Evolutionary conservation across 768 basidiomycete genomes (phyloP).

Genomic region (Tricholoma matsutake): DNA sequence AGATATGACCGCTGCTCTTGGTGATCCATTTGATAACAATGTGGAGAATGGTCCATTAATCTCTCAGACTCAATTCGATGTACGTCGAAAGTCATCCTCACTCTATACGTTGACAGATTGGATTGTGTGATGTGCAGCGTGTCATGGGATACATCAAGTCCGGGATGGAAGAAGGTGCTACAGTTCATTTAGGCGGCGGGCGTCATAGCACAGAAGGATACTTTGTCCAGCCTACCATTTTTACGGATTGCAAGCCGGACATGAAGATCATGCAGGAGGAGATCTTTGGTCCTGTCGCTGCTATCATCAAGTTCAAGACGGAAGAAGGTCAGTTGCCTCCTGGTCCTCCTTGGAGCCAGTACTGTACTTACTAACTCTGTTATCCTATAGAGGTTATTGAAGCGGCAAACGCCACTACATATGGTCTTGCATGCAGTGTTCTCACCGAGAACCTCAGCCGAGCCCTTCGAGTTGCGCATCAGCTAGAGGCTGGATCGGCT

Average conservation of each 20-base stretch:
- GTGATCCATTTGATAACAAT: conserved; percentile 50
- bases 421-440: too few relatives aligned
- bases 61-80: conserved; percentile 55
- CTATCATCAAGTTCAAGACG: conserved; percentile 61
- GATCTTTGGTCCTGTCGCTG: conserved; percentile 70
- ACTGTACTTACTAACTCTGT: neutral
- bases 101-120: neutral
- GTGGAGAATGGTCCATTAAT: conserved; percentile 63
- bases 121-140: conserved; percentile 33
- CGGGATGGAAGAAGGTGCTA: conserved; percentile 63
- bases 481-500: conserved; percentile 63
- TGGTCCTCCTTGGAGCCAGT: neutral
- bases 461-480: conserved; percentile 49
- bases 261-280: conserved; percentile 64
- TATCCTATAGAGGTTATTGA: conserved; percentile 9
- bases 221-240: conserved; percentile 65
- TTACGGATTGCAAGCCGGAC: conserved; percentile 52
- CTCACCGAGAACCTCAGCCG: too few relatives aligned
- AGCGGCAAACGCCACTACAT: too few relatives aligned
- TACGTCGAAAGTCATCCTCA: conserved; percentile 23
- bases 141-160: conserved; percentile 65
- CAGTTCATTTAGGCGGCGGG: conserved; percentile 53
- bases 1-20: conserved; percentile 44
- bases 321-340: conserved; percentile 24
- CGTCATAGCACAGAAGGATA: conserved; percentile 38